Conservation (phyloP, 2,329 filamentous ascomycete genomes). For the Simplicillium aogashimaense region DNA sequence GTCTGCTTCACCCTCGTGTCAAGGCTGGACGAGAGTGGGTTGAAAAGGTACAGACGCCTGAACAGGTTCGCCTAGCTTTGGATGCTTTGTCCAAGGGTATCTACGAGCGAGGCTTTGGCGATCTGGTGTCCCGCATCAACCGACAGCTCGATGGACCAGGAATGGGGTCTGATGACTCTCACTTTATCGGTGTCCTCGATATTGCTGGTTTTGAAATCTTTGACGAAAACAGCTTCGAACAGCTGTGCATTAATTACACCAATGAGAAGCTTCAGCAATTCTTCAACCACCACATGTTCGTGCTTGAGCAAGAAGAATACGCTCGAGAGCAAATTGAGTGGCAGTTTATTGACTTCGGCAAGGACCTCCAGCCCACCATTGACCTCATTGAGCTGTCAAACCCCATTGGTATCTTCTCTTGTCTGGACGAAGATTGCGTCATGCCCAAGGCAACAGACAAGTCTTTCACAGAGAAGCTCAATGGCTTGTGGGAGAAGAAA, state of each 20-base stretch:
- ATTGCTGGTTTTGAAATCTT: conserved; percentile 99
- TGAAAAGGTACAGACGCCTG: conserved; percentile 94
- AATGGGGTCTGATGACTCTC: conserved; percentile 74
- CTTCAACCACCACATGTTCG: conserved; percentile 99
- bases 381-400: conserved; percentile 94
- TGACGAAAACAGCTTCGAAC: conserved; percentile 96
- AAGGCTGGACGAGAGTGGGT: conserved; percentile 98
- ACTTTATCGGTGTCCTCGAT: conserved; percentile 96
- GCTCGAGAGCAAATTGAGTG: conserved; percentile 96
- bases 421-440: conserved; percentile 92
- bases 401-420: conserved; percentile 97
- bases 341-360: conserved; percentile 99
- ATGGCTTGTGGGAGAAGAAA: conserved; percentile 93
- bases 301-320: conserved; percentile 96
- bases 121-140: conserved; percentile 88
- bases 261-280: conserved; percentile 99
- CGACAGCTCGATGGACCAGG: conserved; percentile 80
- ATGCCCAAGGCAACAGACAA: conserved; percentile 99
- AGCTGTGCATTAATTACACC: conserved; percentile 98
- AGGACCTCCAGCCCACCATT: conserved; percentile 93
- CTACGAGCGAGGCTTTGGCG: conserved; percentile 91
- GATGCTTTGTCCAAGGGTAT: conserved; percentile 95
- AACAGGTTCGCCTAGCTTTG: conserved; percentile 83
- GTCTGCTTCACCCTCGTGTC: conserved; percentile 82
- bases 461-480: conserved; percentile 95